phyloP scores from a whole-genome alignment of 1,139 yeast species.

The Geotrichum aggregatum region DNA sequence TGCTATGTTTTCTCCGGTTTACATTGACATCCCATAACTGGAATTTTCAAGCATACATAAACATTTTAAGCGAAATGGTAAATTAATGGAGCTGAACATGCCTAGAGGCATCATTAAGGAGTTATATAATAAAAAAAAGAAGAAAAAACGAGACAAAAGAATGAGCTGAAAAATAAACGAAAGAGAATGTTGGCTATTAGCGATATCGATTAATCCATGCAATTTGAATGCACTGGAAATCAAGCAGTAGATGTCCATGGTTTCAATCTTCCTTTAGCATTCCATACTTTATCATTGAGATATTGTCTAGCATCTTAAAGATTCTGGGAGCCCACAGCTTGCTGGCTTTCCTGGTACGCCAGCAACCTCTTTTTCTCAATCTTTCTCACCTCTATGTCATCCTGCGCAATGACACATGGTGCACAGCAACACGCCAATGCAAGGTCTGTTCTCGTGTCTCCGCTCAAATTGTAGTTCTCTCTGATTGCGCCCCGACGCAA shows the following conservation, averaged over 20 bases:
- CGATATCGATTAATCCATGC: background rate
- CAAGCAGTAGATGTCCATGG: background rate
- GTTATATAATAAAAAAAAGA: too few relatives aligned
- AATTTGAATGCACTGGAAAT: background rate
- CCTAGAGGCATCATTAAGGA: too few relatives aligned
- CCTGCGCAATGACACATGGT: conserved; percentile 4
- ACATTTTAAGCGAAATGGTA: too few relatives aligned
- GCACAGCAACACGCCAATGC: conserved; percentile 4
- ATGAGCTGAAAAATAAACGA: background rate
- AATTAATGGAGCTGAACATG: too few relatives aligned
- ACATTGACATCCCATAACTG: too few relatives aligned
- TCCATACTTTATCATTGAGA: too few relatives aligned
- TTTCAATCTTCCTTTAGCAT: background rate
- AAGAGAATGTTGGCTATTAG: background rate
- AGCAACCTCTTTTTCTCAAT: background rate
- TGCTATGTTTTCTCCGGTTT: too few relatives aligned
- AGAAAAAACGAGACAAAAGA: too few relatives aligned
- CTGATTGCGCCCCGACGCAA: conserved; percentile 4
- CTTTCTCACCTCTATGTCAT: conserved; percentile 6
- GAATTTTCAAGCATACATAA: too few relatives aligned
- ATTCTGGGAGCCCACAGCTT: background rate
- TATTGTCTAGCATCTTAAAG: background rate
- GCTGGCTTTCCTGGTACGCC: conserved; percentile 10
- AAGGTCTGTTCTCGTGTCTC: background rate
- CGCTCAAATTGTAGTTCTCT: conserved; percentile 4